Conservation (phyloP, 164 flowering plant genomes). For the Echeveria elegans region DNA sequence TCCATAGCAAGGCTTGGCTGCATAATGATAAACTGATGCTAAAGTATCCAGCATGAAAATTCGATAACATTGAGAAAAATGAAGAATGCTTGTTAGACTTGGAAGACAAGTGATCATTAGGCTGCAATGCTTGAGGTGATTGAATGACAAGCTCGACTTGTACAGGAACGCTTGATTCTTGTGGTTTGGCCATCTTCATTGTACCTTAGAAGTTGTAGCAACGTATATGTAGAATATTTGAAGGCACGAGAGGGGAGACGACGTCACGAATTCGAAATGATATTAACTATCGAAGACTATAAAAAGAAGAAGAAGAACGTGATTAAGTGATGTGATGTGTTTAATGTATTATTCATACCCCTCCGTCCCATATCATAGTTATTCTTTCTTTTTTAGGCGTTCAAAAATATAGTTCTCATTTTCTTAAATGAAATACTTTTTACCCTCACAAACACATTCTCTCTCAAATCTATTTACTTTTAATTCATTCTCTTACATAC, state of each 20-base stretch:
- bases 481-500: too few species aligned
- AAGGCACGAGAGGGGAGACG: background rate
- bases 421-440: background rate
- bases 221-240: too few species aligned
- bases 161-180: background rate
- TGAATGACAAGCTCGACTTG: background rate
- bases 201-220: background rate
- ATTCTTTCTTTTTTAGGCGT: background rate
- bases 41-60: conserved; percentile 5
- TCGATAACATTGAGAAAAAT: background rate
- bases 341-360: background rate
- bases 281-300: too few species aligned
- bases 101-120: background rate
- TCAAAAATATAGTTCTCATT: background rate
- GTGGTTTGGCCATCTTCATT: background rate
- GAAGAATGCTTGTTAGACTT: background rate
- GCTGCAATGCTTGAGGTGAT: background rate
- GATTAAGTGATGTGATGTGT: background rate
- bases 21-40: conserved; percentile 8
- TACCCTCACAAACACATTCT: too few species aligned
- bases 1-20: conserved; percentile 6
- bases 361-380: too few species aligned
- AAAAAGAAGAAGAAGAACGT: background rate
- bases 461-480: too few species aligned
- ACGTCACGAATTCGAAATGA: background rate